These are phyloP conservation scores for Pseudocercospora macadamiae DNA, from an alignment of 2,329 filamentous ascomycete genomes.

Conservation along the genomic window DNA sequence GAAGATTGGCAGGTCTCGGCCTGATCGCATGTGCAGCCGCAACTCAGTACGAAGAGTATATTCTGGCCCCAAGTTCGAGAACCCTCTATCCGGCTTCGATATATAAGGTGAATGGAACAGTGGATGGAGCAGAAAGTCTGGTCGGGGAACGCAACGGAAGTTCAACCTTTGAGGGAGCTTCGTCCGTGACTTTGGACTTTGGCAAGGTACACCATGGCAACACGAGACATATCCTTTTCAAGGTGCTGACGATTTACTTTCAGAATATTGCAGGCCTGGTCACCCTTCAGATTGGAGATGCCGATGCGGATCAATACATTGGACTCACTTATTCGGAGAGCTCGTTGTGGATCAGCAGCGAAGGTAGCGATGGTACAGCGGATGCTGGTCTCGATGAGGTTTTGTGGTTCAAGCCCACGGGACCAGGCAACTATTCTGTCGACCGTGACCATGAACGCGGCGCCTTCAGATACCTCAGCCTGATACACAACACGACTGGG, in stretches of 20 bases:
- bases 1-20: slow-evolving; percentile 4
- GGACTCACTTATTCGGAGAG: slow-evolving; percentile 48
- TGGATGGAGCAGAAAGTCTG: slow-evolving; percentile 41
- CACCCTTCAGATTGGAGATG: slow-evolving; percentile 39
- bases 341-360: slow-evolving; percentile 55
- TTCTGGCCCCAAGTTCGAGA: slow-evolving; percentile 45
- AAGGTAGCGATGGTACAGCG: slow-evolving; percentile 49
- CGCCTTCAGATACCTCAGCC: slow-evolving; percentile 58
- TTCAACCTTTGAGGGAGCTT: slow-evolving; percentile 40
- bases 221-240: not conserved
- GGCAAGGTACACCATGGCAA: slow-evolving; percentile 27
- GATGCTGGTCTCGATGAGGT: slow-evolving; percentile 48
- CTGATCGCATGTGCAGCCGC: slow-evolving; percentile 18
- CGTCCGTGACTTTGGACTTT: slow-evolving; percentile 48
- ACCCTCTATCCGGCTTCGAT: slow-evolving; percentile 42
- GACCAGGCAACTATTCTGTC: slow-evolving; percentile 47
- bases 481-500: slow-evolving; percentile 43
- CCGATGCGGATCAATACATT: slow-evolving; percentile 43
- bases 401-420: slow-evolving; percentile 51
- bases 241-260: not conserved
- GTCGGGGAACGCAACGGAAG: slow-evolving; percentile 34
- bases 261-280: slow-evolving; percentile 48
- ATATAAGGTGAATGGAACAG: slow-evolving; percentile 45
- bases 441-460: slow-evolving; percentile 52
- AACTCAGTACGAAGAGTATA: slow-evolving; percentile 45